Base-by-base conservation (phyloP, 1,139 yeast genomes). In the Diutina mesorugosa region DNA sequence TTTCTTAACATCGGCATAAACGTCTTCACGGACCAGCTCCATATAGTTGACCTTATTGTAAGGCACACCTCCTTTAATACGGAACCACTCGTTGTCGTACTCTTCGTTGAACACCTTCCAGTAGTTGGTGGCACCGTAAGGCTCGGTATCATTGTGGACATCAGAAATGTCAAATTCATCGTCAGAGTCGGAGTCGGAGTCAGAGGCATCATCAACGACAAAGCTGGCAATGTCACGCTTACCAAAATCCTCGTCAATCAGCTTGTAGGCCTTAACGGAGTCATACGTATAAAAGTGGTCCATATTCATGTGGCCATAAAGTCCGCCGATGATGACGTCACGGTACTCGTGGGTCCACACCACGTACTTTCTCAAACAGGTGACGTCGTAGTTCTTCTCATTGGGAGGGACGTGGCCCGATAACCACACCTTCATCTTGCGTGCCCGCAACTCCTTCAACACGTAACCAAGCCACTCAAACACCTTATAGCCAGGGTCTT, bases 401-500 rank as follows among this genome's bases (percentile, higher is more conserved):
- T 84, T 82, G 4, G 96, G 95, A 3, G 96, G 96, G 14, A 89
- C 96, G 71, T 89, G 96, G 2, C 96, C 96, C 54, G 84, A 73
- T 38, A 89, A 69, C 96, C 96, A 89, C 9, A 86, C 95, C 68
- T 88, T 88, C 84, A 89, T 84, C 28, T 80, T 78, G 61, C 95
- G 73, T n/a, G 76, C 72, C 63, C 96, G 76, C 70, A 88, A 71
- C 66, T 88, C 95, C 64, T 84, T 80, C 60, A 89, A 73, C 2
- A 85, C 85, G 55, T 80, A 77, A 3, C 95, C 93, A 14, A 89
- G 70, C 96, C 96, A 89, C 59, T 83, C 77, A 62, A 88, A 80
- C 58, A 87, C 72, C 64, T 83, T 80, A 67, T 85, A 86, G 0
- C 96, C 96, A 0, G 96, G 95, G 63, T 89, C 86, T 61, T 81